These are phyloP conservation scores for Venturia oleaginea DNA, from an alignment of 2,329 filamentous ascomycete species.

Conservation along the genomic window DNA sequence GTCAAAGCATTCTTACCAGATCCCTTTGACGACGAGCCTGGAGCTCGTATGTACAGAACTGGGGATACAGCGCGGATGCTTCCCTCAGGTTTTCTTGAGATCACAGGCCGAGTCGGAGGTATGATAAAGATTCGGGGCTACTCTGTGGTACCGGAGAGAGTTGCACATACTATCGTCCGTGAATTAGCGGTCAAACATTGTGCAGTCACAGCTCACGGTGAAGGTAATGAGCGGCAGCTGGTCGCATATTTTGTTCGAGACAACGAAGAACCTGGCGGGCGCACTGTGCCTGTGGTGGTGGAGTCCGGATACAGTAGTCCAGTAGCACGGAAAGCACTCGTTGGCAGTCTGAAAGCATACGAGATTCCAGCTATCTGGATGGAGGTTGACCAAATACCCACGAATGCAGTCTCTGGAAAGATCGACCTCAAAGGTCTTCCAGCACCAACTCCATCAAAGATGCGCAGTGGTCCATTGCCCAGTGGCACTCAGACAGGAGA, in stretches of 20 bases:
- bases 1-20: slow-evolving; percentile 61
- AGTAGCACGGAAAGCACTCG: slow-evolving; percentile 54
- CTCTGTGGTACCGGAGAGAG: slow-evolving; percentile 67
- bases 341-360: slow-evolving; percentile 64
- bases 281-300: slow-evolving; percentile 56
- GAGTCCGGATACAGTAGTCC: slow-evolving; percentile 59
- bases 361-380: slow-evolving; percentile 79
- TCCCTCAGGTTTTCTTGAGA: slow-evolving; percentile 60
- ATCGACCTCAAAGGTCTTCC: slow-evolving; percentile 65
- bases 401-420: slow-evolving; percentile 71
- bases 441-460: slow-evolving; percentile 34
- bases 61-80: slow-evolving; percentile 62
- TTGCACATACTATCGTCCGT: slow-evolving; percentile 62
- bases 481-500: slow-evolving; percentile 37
- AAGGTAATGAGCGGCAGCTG: slow-evolving; percentile 65
- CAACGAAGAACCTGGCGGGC: slow-evolving; percentile 46
- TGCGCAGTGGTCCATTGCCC: slow-evolving; percentile 37
- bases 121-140: slow-evolving; percentile 79
- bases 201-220: slow-evolving; percentile 63
- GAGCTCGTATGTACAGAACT: slow-evolving; percentile 64
- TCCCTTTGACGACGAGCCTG: slow-evolving; percentile 50
- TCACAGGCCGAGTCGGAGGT: slow-evolving; percentile 64
- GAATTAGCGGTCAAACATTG: slow-evolving; percentile 63
- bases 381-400: slow-evolving; percentile 60
- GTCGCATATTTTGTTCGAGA: slow-evolving; percentile 70